Evolutionary conservation across 2,329 filamentous ascomycete species (phyloP).

Genomic region (Incumbomyces lentus): DNA sequence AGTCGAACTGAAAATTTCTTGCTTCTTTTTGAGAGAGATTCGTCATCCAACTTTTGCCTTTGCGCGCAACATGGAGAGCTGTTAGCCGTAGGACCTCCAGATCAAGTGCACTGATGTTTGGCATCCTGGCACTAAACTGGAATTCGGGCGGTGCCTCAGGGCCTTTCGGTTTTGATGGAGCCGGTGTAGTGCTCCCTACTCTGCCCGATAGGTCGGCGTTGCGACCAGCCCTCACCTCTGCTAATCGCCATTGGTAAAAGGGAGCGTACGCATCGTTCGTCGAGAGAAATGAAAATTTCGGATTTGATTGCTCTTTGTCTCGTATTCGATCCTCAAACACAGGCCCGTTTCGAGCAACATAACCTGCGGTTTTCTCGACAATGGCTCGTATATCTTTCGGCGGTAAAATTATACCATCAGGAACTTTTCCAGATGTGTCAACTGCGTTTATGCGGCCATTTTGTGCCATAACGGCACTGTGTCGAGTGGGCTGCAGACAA

Average conservation of each 20-base stretch:
- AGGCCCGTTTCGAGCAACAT: conserved; percentile 59
- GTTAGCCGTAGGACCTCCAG: conserved; percentile 64
- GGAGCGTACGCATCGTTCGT: conserved; percentile 71
- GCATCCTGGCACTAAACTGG: conserved; percentile 91
- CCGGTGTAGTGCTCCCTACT: conserved; percentile 49
- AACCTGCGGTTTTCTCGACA: conserved; percentile 91
- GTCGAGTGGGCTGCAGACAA: neutral
- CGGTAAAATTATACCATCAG: conserved; percentile 73
- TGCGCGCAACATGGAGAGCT: conserved; percentile 84
- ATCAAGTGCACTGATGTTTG: conserved; percentile 92
- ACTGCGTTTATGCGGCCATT: conserved; percentile 31
- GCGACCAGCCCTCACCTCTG: conserved; percentile 73
- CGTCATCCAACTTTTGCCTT: conserved; percentile 86
- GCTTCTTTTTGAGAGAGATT: conserved; percentile 78
- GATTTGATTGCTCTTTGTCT: conserved; percentile 70
- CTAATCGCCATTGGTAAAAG: conserved; percentile 84
- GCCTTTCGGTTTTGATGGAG: conserved; percentile 61
- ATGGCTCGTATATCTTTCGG: conserved; percentile 72
- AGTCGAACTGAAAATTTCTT: conserved; percentile 90
- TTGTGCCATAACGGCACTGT: conserved; percentile 25
- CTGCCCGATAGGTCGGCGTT: conserved; percentile 69
- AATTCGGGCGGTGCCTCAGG: conserved; percentile 79
- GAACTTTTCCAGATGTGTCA: conserved; percentile 62
- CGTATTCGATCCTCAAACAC: conserved; percentile 74
- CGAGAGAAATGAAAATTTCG: conserved; percentile 85